These are phyloP conservation scores for Pleodorina starrii DNA, from an alignment of 139 green algal species.

Conservation along the genomic window DNA sequence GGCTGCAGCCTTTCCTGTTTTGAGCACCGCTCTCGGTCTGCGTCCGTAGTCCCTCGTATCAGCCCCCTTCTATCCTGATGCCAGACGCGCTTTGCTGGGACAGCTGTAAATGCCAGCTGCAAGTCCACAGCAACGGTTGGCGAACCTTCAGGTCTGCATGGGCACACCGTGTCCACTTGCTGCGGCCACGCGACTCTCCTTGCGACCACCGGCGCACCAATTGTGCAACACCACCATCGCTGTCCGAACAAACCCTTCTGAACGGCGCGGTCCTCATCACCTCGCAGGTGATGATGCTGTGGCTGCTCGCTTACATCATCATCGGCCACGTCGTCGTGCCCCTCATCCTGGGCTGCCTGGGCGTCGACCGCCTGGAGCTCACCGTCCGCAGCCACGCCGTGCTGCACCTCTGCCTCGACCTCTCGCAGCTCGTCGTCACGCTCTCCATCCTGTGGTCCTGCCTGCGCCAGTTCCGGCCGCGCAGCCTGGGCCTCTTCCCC, in stretches of 20 bases:
- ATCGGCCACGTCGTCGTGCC: constrained; percentile 84
- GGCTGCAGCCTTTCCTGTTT: no score
- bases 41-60: no score
- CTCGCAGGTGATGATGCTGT: constrained; percentile 85
- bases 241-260: not conserved
- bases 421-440: constrained; percentile 67
- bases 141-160: not conserved
- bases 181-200: not conserved
- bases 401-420: constrained; percentile 84
- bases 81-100: no score
- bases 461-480: constrained; percentile 71
- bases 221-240: not conserved
- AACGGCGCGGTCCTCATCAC: not conserved
- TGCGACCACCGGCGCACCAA: not conserved
- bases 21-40: no score
- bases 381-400: constrained; percentile 73
- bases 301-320: constrained; percentile 86
- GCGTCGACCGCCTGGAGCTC: constrained; percentile 68
- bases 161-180: not conserved
- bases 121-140: not conserved
- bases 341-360: constrained; percentile 65
- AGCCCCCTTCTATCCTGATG: no score
- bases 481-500: constrained; percentile 62
- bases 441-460: constrained; percentile 79
- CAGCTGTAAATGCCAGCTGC: no score